phyloP scores from a whole-genome alignment of 2,329 filamentous ascomycete genomes.

The Colletotrichum musae region DNA sequence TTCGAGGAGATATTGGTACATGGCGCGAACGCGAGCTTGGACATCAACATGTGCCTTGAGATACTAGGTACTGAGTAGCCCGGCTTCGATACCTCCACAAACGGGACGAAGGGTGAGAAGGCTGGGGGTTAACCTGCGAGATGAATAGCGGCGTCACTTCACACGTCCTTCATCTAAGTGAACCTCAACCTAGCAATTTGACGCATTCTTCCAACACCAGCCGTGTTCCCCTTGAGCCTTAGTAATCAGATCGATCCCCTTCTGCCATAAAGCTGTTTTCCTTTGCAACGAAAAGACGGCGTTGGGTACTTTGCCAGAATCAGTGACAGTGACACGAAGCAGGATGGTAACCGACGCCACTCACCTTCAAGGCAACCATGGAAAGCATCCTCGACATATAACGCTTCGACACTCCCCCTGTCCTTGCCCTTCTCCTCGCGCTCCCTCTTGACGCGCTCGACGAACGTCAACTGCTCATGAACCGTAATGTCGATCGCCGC shows the following conservation, averaged over 20 bases:
- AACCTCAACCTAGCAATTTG: too few species aligned
- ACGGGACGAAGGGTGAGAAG: too few species aligned
- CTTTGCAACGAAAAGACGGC: background rate
- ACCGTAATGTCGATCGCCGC: slow-evolving; percentile 58
- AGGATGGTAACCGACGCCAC: background rate
- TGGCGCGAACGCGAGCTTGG: too few species aligned
- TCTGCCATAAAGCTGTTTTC: slow-evolving; percentile 13
- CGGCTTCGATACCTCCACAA: too few species aligned
- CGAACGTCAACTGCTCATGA: slow-evolving; percentile 56
- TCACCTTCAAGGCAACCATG: slow-evolving; percentile 37
- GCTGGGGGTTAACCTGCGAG: too few species aligned
- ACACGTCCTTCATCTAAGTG: too few species aligned
- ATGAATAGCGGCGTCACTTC: too few species aligned
- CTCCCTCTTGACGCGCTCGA: slow-evolving; percentile 47
- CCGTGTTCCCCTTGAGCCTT: background rate
- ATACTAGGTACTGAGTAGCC: too few species aligned
- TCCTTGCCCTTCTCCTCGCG: slow-evolving; percentile 32
- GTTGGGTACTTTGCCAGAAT: background rate
- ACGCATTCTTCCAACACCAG: background rate
- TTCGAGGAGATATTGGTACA: too few species aligned
- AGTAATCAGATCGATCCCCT: background rate
- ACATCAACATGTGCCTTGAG: too few species aligned
- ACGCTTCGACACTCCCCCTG: background rate
- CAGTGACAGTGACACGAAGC: background rate
- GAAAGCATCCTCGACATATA: slow-evolving; percentile 22